A percentile compares a stretch with the other conserved stretches of the same genome.
These are phyloP conservation scores for Silybum marianum DNA, from an alignment of 129 eudicot genomes.

Conservation along the genomic window DNA sequence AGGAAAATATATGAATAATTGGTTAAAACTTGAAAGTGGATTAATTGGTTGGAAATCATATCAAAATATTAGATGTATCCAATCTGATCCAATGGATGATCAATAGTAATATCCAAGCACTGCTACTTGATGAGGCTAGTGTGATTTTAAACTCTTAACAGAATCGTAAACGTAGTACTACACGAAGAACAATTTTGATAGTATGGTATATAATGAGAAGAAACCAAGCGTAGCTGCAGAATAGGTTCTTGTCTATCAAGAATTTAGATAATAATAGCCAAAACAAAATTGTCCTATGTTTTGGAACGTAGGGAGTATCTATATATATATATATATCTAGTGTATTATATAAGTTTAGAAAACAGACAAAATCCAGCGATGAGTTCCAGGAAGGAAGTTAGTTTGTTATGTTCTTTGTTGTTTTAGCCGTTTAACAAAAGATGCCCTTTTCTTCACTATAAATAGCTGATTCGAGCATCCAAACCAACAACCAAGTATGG, in stretches of 20 bases:
- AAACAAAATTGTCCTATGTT: neutral
- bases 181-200: neutral
- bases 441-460: slow-evolving; percentile 26
- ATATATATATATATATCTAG: neutral
- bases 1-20: neutral
- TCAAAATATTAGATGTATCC: neutral
- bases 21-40: neutral
- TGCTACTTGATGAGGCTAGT: too few relatives aligned
- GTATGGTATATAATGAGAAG: neutral
- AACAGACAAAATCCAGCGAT: slow-evolving; percentile 7
- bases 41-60: neutral
- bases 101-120: neutral
- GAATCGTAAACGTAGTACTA: neutral
- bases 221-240: neutral
- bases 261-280: neutral
- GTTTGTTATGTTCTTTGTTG: neutral
- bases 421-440: slow-evolving; percentile 23
- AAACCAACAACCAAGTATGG: slow-evolving; percentile 12
- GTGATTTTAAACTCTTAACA: neutral
- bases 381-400: neutral
- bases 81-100: neutral
- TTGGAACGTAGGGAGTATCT: neutral
- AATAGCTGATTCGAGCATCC: slow-evolving; percentile 1
- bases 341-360: neutral
- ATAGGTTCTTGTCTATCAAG: neutral